These are phyloP conservation scores for Colletotrichum shisoi DNA, from an alignment of 2,329 filamentous ascomycete species.

Conservation along the genomic window DNA sequence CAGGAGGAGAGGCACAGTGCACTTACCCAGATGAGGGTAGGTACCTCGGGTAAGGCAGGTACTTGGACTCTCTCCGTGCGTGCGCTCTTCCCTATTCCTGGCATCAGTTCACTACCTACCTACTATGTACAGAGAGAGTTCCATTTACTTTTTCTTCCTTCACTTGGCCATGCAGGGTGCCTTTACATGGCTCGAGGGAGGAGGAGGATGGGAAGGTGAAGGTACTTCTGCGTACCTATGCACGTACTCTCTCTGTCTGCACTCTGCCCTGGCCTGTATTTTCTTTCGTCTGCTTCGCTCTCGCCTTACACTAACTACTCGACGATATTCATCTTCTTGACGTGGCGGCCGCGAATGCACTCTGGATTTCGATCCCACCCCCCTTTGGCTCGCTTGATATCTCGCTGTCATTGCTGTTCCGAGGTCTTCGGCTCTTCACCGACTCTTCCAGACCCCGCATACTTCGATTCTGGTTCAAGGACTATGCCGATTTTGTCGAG, in stretches of 20 bases:
- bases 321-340: neutral
- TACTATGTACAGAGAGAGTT: neutral
- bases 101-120: too few species aligned
- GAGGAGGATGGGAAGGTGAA: neutral
- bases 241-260: neutral
- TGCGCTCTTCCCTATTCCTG: too few species aligned
- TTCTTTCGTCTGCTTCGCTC: neutral
- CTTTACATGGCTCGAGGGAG: constrained; percentile 3
- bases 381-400: constrained; percentile 28
- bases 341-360: neutral
- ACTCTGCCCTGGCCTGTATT: neutral
- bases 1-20: neutral
- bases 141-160: neutral
- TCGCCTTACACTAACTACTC: neutral
- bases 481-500: neutral
- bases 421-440: constrained; percentile 3
- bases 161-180: constrained; percentile 2
- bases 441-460: constrained; percentile 2
- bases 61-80: too few species aligned
- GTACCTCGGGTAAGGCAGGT: too few species aligned
- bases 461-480: neutral
- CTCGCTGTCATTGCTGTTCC: constrained; percentile 15
- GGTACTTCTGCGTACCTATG: neutral
- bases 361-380: neutral
- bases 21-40: too few species aligned